phyloP scores from a whole-genome alignment of 495 filamentous ascomycete genomes.

The Cairneyella variabilis region DNA sequence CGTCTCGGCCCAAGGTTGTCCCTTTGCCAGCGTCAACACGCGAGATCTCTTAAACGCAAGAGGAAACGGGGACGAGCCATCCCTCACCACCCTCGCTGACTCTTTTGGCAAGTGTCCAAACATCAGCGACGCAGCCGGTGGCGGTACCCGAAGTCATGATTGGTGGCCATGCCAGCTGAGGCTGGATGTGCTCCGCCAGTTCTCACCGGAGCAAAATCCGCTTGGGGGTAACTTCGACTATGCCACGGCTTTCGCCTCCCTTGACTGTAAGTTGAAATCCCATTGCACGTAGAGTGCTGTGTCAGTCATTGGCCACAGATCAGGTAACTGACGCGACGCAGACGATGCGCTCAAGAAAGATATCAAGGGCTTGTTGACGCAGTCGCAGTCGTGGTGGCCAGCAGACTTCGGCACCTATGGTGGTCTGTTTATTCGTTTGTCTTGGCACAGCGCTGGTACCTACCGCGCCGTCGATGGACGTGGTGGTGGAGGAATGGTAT shows the following conservation, averaged over 20 bases:
- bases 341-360: constrained; percentile 10
- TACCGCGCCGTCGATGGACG: constrained; percentile 19
- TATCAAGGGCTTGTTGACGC: constrained; percentile 9
- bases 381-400: constrained; percentile 19
- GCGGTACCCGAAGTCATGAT: constrained; percentile 13
- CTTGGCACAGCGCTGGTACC: constrained; percentile 19
- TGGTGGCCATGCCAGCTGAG: constrained; percentile 19
- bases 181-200: constrained; percentile 18
- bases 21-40: constrained; percentile 6
- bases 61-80: constrained; percentile 10
- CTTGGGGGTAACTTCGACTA: constrained; percentile 17
- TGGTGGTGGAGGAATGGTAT: constrained; percentile 18
- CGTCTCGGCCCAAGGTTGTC: constrained; percentile 16
- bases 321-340: not conserved
- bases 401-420: constrained; percentile 18
- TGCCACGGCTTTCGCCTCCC: constrained; percentile 11
- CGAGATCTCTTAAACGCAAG: constrained; percentile 9
- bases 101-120: constrained; percentile 17
- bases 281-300: not conserved
- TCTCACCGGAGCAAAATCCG: constrained; percentile 15
- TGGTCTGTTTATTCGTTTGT: constrained; percentile 17
- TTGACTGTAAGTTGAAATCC: constrained; percentile 7
- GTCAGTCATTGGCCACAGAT: not conserved
- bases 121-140: constrained; percentile 14
- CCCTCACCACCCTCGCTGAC: constrained; percentile 8